A percentile compares a stretch with the other conserved stretches of the same genome.
These are phyloP conservation scores for Gossypium aridum DNA, from an alignment of 441 rosid species.

Conservation along the genomic window DNA sequence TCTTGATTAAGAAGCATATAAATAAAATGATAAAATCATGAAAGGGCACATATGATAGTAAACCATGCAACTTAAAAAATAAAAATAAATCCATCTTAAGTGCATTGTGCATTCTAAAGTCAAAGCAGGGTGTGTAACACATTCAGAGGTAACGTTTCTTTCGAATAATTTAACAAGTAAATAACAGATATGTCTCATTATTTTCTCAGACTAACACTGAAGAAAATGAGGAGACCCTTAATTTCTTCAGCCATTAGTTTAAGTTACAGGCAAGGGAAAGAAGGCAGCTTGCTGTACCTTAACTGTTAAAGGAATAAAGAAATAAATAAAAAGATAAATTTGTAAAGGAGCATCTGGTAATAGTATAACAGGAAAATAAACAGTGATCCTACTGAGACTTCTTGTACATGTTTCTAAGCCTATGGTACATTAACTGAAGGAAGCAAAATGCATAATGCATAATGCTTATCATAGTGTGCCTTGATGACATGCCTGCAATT, in stretches of 20 bases:
- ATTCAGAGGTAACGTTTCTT: background rate
- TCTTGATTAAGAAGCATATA: background rate
- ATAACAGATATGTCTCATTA: background rate
- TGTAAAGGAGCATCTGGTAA: background rate
- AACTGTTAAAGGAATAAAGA: too few species aligned
- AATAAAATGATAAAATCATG: background rate
- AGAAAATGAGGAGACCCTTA: background rate
- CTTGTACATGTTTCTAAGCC: background rate
- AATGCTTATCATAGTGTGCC: background rate
- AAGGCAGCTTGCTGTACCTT: background rate
- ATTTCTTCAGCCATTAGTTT: background rate
- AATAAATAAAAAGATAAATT: too few species aligned
- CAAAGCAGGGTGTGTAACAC: background rate
- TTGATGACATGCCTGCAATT: background rate
- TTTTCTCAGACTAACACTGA: background rate
- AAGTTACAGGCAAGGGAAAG: background rate
- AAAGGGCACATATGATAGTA: background rate
- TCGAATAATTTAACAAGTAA: background rate
- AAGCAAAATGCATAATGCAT: background rate
- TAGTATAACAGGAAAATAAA: background rate
- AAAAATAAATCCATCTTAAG: background rate
- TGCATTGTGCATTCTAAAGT: background rate
- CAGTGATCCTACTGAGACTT: background rate
- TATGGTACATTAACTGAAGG: background rate
- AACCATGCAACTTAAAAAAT: background rate